A percentile compares a stretch with the other conserved stretches of the same genome.
phyloP scores from a whole-genome alignment of 345 rosid genomes.

The Hypericum androsaemum region DNA sequence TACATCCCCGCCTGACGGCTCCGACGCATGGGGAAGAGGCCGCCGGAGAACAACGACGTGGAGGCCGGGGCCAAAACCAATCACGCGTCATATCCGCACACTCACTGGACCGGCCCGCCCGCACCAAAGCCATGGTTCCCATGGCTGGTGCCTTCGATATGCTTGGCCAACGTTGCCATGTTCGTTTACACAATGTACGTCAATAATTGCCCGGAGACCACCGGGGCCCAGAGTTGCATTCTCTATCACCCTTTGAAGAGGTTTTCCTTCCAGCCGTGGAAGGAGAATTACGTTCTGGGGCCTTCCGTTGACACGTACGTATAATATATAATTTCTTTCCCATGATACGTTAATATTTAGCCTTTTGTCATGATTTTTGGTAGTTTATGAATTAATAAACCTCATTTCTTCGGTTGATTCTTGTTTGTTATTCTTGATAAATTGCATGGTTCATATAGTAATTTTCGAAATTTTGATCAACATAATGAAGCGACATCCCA shows the following conservation, averaged over 20 bases:
- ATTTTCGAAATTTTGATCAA: too few species aligned
- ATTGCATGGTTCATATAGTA: too few species aligned
- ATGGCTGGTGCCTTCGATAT: constrained; percentile 64
- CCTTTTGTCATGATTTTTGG: not conserved
- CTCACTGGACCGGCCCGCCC: constrained; percentile 28
- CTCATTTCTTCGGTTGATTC: too few species aligned
- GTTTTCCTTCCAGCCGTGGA: constrained; percentile 19
- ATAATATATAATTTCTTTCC: not conserved
- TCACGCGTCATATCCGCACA: constrained; percentile 15
- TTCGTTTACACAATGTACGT: constrained; percentile 53
- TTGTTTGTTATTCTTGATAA: too few species aligned
- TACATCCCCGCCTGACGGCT: constrained; percentile 8
- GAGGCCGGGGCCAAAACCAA: constrained; percentile 16
- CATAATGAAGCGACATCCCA: too few species aligned
- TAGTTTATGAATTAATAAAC: too few species aligned
- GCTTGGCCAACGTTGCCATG: constrained; percentile 28
- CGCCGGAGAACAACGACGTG: constrained; percentile 14
- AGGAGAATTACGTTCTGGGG: constrained; percentile 34
- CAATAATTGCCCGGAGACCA: constrained; percentile 50
- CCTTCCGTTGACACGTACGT: constrained; percentile 58
- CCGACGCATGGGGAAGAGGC: constrained; percentile 32
- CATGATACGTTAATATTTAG: constrained; percentile 1
- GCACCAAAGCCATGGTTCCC: constrained; percentile 42
- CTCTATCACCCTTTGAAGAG: constrained; percentile 18
- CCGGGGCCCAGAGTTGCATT: constrained; percentile 29